phyloP scores from a whole-genome alignment of 1,139 yeast genomes.

The Hemisphaericaspora xylofermentans region DNA sequence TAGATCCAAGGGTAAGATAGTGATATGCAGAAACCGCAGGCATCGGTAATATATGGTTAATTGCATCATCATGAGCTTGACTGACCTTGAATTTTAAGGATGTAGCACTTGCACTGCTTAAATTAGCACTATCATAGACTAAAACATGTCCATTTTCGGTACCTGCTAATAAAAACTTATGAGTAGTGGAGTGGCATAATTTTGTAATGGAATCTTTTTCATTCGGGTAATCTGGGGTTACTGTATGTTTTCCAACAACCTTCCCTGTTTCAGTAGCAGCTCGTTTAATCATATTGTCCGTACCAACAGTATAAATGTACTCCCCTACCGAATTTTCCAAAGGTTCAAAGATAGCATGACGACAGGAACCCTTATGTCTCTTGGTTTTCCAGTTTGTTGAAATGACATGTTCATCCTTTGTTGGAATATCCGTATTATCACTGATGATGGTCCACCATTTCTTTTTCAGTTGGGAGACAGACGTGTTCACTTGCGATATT shows the following conservation, averaged over 20 bases:
- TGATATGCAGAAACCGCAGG: slow-evolving; percentile 75
- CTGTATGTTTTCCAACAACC: slow-evolving; percentile 57
- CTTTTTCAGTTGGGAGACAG: slow-evolving; percentile 39
- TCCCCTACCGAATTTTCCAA: slow-evolving; percentile 49
- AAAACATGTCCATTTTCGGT: slow-evolving; percentile 73
- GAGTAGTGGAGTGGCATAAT: slow-evolving; percentile 60
- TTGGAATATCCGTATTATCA: slow-evolving; percentile 30
- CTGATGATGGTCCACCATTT: slow-evolving; percentile 52
- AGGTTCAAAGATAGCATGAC: slow-evolving; percentile 69
- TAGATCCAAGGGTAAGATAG: slow-evolving; percentile 78
- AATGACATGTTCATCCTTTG: slow-evolving; percentile 25
- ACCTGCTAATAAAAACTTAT: slow-evolving; percentile 69
- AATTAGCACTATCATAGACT: slow-evolving; percentile 57
- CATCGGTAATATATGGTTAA: slow-evolving; percentile 70
- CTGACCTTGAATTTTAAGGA: slow-evolving; percentile 41
- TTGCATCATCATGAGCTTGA: slow-evolving; percentile 69
- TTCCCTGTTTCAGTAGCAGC: slow-evolving; percentile 75
- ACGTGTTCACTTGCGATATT: slow-evolving; percentile 26
- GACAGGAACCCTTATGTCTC: slow-evolving; percentile 86
- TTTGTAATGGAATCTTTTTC: slow-evolving; percentile 52
- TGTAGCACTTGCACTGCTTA: slow-evolving; percentile 27
- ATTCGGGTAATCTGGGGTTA: slow-evolving; percentile 24
- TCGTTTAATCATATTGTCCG: slow-evolving; percentile 76
- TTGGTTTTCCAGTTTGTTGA: slow-evolving; percentile 74
- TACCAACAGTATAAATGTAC: slow-evolving; percentile 65